Evolutionary conservation across 441 rosid species (phyloP), one percentile per base, ranked within the genome.

Genomic region (Manihot esculenta): DNA sequence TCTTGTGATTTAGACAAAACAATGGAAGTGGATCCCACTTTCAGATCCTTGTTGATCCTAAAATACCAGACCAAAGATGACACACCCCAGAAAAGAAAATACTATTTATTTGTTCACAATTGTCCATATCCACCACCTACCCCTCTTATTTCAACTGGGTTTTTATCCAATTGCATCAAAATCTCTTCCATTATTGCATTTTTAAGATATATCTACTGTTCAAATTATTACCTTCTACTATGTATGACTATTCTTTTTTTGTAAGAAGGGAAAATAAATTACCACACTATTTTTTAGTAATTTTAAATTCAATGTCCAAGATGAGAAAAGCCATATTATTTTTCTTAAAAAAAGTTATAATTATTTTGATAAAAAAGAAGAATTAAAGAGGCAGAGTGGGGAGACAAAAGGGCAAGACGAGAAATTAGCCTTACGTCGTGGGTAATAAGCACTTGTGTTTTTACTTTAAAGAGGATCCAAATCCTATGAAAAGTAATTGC

Each of bases 11-110:
- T 0, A 30, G n/a, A 38, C 5, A 61, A 33, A 7, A 8, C 27
- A 47, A 49, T 49, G 2, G 7, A 21, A 44, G 41, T 66, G 72
- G 79, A 58, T 58, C 73, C 78, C 71, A 70, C 69, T 0, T 7
- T 10, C 18, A 70, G 63, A 59, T 64, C 47, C 59, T 14, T 6
- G n/a, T 33, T 47, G 69, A 71, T 69, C 62, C 44, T 3, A 50
- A 69, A 50, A 71, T 26, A 27, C 66, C 38, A 64, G 62, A 65
- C 64, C 50, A 67, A 8, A 62, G 10, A 49, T n/a, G 33, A 24
- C 21, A 38, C 44, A 21, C 5, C 7, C 41, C 18, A 50, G n/a
- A 50, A 4, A n/a, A 7, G 48, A 48, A 27, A 17, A 26, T 30
- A 64, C 42, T 26, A 9, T 14, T 6, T 44, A 4, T 3, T 2